These are phyloP conservation scores for Polyporus tsugae DNA, from an alignment of 1,284 basidiomycete species.

Conservation along the genomic window DNA sequence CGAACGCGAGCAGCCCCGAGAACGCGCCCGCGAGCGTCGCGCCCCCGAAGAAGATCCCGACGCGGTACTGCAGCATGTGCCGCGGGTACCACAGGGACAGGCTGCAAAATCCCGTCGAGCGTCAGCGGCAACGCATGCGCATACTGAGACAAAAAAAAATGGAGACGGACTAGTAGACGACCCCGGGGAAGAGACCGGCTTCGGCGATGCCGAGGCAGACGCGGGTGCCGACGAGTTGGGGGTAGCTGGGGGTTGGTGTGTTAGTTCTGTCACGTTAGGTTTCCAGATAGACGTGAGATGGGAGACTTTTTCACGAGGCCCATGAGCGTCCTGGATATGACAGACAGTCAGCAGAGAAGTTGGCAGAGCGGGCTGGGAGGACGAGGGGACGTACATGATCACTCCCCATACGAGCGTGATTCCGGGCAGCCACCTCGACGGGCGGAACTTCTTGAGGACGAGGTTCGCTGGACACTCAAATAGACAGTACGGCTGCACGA, in stretches of 20 bases:
- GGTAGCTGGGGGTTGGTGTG: conserved; percentile 51
- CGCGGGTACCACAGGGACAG: conserved; percentile 46
- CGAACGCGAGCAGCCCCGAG: conserved; percentile 51
- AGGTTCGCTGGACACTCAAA: conserved; percentile 68
- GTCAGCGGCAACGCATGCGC: not conserved
- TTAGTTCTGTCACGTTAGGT: conserved; percentile 4
- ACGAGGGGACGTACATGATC: conserved; percentile 28
- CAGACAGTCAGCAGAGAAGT: not conserved
- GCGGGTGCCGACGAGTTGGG: conserved; percentile 65
- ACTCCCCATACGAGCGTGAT: conserved; percentile 42
- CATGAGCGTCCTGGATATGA: conserved; percentile 60
- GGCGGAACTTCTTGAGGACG: conserved; percentile 45
- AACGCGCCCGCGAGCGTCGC: conserved; percentile 47
- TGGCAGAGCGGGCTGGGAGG: not conserved
- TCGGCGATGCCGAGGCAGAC: conserved; percentile 72
- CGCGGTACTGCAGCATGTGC: conserved; percentile 44
- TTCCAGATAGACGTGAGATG: not conserved
- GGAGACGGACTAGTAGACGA: conserved; percentile 60
- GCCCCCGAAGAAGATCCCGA: conserved; percentile 48
- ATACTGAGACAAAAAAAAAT: not conserved
- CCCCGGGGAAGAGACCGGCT: conserved; percentile 75
- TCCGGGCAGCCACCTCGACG: conserved; percentile 44
- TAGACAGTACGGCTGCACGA: conserved; percentile 61
- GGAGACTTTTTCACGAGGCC: conserved; percentile 69
- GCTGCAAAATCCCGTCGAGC: conserved; percentile 22